phyloP scores from a whole-genome alignment of 768 basidiomycete genomes.

The Tulasnella sp. region DNA sequence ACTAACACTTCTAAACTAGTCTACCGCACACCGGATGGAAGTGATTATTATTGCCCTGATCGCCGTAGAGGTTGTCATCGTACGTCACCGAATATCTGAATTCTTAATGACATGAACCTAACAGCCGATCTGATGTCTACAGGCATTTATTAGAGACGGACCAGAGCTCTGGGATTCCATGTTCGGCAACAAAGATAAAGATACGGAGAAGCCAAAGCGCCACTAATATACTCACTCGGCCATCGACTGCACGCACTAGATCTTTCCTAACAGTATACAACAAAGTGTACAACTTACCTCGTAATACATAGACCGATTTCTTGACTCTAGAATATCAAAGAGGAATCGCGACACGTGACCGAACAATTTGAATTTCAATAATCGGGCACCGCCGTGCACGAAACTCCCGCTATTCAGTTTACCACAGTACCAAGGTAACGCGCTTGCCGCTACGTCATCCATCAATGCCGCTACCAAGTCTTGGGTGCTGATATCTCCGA shows the following conservation, averaged over 20 bases:
- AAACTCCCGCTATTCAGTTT: neutral
- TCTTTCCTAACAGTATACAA: too few species aligned
- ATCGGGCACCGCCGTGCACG: neutral
- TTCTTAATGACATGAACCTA: neutral
- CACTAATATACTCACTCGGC: neutral
- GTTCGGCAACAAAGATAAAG: neutral
- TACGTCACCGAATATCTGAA: slow-evolving; percentile 24
- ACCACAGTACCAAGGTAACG: neutral
- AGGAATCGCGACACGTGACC: neutral
- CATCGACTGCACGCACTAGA: neutral
- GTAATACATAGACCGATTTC: neutral
- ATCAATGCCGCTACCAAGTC: neutral
- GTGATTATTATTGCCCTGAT: slow-evolving; percentile 90
- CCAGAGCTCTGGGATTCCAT: slow-evolving; percentile 19
- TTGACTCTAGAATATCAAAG: too few species aligned
- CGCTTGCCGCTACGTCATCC: neutral
- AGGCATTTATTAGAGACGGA: slow-evolving; percentile 20
- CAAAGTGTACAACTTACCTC: neutral
- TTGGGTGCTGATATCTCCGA: neutral
- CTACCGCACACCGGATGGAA: slow-evolving; percentile 86
- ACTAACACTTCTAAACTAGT: slow-evolving; percentile 35
- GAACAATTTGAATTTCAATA: neutral
- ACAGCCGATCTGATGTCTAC: neutral
- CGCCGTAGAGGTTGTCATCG: slow-evolving; percentile 89
- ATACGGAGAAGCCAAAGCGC: neutral